phyloP scores from a whole-genome alignment of 78 protist species.

The Dictyostelium citrinum region DNA sequence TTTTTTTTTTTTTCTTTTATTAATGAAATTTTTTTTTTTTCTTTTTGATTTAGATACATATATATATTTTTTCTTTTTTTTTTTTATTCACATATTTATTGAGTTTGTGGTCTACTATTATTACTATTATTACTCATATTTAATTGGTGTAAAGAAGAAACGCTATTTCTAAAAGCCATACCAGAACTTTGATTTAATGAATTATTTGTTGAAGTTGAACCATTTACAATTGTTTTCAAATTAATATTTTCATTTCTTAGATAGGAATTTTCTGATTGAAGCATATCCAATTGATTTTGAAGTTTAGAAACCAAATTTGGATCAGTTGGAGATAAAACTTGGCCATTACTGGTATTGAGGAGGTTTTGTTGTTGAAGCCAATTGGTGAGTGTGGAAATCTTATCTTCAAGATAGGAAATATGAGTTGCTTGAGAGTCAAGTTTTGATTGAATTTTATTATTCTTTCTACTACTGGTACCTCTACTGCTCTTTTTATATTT shows the following conservation, averaged over 20 bases:
- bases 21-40: too few relatives aligned
- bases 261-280: slow-evolving; percentile 48
- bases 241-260: slow-evolving; percentile 47
- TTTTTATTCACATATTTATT: neutral
- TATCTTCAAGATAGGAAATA: slow-evolving; percentile 61
- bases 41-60: neutral
- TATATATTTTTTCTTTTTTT: neutral
- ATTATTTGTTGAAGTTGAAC: neutral
- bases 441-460: slow-evolving; percentile 44
- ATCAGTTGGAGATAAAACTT: neutral
- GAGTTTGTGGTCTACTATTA: slow-evolving; percentile 7
- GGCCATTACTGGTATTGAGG: neutral
- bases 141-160: neutral
- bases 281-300: slow-evolving; percentile 34
- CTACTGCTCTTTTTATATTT: slow-evolving; percentile 8
- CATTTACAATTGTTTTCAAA: slow-evolving; percentile 29
- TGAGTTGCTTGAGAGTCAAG: slow-evolving; percentile 34
- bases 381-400: slow-evolving; percentile 37
- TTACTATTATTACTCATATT: slow-evolving; percentile 1
- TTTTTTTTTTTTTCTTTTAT: neutral
- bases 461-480: neutral
- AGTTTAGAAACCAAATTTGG: slow-evolving; percentile 13
- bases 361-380: slow-evolving; percentile 43
- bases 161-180: slow-evolving; percentile 20
- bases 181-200: slow-evolving; percentile 25